A percentile compares a stretch with the other conserved stretches of the same genome.
phyloP scores from a whole-genome alignment of 2,329 filamentous ascomycete genomes.

The Botrytis deweyae region DNA sequence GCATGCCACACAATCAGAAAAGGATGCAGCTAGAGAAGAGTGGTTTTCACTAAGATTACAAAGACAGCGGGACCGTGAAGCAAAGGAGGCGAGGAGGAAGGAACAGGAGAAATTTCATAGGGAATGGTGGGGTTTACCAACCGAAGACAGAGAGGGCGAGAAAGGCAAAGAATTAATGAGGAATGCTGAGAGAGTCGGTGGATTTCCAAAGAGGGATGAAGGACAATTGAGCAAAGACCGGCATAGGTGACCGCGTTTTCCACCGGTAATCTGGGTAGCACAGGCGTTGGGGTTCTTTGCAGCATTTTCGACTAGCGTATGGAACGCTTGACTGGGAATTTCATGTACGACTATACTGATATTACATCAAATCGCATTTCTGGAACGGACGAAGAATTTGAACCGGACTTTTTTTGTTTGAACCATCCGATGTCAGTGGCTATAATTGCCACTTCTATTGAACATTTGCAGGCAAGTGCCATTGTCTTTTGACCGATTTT shows the following conservation, averaged over 20 bases:
- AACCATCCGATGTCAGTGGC: background rate
- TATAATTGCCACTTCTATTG: background rate
- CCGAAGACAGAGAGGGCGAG: slow-evolving; percentile 57
- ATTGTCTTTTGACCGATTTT: background rate
- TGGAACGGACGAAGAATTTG: background rate
- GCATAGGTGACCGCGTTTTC: slow-evolving; percentile 34
- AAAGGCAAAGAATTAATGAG: slow-evolving; percentile 54
- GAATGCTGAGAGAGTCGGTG: slow-evolving; percentile 56
- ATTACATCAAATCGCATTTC: slow-evolving; percentile 18
- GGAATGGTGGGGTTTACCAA: slow-evolving; percentile 66
- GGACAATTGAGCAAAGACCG: slow-evolving; percentile 39
- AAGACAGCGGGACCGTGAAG: slow-evolving; percentile 65
- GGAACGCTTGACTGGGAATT: slow-evolving; percentile 21
- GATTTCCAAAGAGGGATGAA: slow-evolving; percentile 47
- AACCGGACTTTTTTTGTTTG: background rate
- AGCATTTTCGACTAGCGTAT: slow-evolving; percentile 27
- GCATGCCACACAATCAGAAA: slow-evolving; percentile 79
- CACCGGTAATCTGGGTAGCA: slow-evolving; percentile 9
- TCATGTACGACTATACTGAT: slow-evolving; percentile 29
- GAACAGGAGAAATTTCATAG: slow-evolving; percentile 65
- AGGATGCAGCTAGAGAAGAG: slow-evolving; percentile 86
- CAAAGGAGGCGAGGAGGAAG: slow-evolving; percentile 56
- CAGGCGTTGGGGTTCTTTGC: slow-evolving; percentile 29
- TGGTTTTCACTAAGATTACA: slow-evolving; percentile 83
- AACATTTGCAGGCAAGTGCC: slow-evolving; percentile 10